Percentiles rank a stretch among this genome's conserved stretches.
Conservation (phyloP, 108 stramenopile genomes). For the Skeletonema costatum region DNA sequence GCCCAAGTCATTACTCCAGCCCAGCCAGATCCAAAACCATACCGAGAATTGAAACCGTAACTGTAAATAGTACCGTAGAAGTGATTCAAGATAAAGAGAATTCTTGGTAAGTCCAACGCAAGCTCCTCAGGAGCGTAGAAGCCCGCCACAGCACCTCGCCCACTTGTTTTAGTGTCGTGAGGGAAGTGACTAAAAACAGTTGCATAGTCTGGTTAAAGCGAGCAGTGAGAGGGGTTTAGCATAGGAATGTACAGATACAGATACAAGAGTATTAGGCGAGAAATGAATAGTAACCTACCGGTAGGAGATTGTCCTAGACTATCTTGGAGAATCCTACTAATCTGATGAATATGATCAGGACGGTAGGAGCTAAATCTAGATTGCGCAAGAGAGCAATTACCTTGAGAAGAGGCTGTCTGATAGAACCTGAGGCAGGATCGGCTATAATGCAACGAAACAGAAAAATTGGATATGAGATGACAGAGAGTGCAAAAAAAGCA, state of each 20-base stretch:
- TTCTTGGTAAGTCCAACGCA: slow-evolving; percentile 9
- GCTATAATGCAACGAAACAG: not conserved
- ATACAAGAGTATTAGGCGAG: too few relatives aligned
- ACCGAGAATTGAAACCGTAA: not conserved
- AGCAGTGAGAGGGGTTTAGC: too few relatives aligned
- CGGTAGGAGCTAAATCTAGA: slow-evolving; percentile 28
- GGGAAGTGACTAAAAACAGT: too few relatives aligned
- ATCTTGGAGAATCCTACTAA: not conserved
- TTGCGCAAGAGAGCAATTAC: slow-evolving; percentile 12
- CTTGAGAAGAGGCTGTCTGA: slow-evolving; percentile 70
- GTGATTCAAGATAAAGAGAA: slow-evolving; percentile 9
- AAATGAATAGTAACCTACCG: too few relatives aligned
- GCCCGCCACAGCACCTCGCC: not conserved
- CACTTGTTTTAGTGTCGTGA: not conserved
- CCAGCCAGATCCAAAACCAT: not conserved
- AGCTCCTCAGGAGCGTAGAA: slow-evolving; percentile 10
- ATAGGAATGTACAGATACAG: too few relatives aligned
- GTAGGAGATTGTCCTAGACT: slow-evolving; percentile 13
- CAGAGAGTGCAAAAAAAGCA: too few relatives aligned
- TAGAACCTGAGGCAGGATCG: slow-evolving; percentile 57
- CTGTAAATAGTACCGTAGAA: slow-evolving; percentile 2
- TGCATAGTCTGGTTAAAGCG: too few relatives aligned
- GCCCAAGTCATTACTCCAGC: slow-evolving; percentile 8
- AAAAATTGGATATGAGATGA: too few relatives aligned
- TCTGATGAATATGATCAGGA: slow-evolving; percentile 46